Percentiles rank a stretch among this genome's conserved stretches.
phyloP scores from a whole-genome alignment of 139 green algal genomes.

The Ettlia oleoabundans region DNA sequence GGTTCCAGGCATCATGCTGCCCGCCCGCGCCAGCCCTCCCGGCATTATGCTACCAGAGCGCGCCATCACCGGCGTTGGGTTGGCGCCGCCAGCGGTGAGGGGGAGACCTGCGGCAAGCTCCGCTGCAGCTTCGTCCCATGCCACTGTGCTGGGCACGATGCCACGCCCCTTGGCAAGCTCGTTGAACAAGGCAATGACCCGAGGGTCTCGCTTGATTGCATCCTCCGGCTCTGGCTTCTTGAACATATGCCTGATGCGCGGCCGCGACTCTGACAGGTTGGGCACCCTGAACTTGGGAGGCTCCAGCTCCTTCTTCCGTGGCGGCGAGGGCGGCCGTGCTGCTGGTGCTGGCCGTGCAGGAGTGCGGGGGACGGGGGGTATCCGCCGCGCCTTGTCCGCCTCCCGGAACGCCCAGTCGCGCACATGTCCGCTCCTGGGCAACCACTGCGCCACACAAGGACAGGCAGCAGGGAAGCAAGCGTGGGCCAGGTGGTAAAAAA shows the following conservation, averaged over 20 bases:
- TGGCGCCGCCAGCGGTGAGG: not conserved
- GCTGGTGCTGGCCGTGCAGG: not conserved
- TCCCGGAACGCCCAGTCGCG: not conserved
- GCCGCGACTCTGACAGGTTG: constrained; percentile 11
- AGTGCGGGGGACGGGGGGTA: constrained; percentile 13
- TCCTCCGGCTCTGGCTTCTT: not conserved
- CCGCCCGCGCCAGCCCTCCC: too few relatives aligned
- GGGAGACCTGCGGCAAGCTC: not conserved
- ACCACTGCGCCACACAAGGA: too few relatives aligned
- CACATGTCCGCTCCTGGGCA: not conserved
- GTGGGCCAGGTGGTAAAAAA: too few relatives aligned
- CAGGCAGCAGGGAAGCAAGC: too few relatives aligned
- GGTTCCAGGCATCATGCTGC: too few relatives aligned
- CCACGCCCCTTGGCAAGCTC: constrained; percentile 29
- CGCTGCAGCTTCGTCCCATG: constrained; percentile 2
- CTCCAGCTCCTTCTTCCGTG: not conserved
- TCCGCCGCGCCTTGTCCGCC: constrained; percentile 7
- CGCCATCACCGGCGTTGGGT: not conserved
- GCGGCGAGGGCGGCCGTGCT: not conserved
- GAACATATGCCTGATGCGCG: constrained; percentile 1
- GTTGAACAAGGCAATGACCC: constrained; percentile 35
- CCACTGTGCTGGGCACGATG: constrained; percentile 36
- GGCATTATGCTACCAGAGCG: too few relatives aligned
- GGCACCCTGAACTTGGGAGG: constrained; percentile 30
- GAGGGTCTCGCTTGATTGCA: constrained; percentile 31